Conservation (phyloP, 202 grass and related monocot species). For the Cymbopogon flexuosus region DNA sequence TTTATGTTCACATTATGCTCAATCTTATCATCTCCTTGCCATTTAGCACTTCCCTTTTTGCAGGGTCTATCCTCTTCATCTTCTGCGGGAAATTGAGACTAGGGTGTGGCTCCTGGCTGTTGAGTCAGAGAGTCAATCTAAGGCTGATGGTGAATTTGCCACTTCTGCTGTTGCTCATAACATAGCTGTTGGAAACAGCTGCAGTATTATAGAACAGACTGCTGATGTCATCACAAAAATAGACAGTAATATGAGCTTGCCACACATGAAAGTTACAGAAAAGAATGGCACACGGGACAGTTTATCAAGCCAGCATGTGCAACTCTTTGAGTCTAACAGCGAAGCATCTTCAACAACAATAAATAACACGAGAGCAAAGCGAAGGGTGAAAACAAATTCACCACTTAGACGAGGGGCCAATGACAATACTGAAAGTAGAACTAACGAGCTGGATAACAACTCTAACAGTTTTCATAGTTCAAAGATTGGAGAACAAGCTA, state of each 20-base stretch:
- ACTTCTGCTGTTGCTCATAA: conserved; percentile 53
- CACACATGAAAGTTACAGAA: conserved; percentile 49
- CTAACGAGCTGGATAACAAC: conserved; percentile 55
- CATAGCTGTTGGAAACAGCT: conserved; percentile 50
- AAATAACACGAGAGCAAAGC: conserved; percentile 60
- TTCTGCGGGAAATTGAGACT: conserved; percentile 94
- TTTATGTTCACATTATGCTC: neutral
- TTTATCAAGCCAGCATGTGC: conserved; percentile 35
- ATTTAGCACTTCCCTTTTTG: conserved; percentile 24
- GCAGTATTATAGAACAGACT: conserved; percentile 91
- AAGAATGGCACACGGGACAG: conserved; percentile 53
- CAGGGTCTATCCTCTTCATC: conserved; percentile 93
- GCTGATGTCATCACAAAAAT: conserved; percentile 84
- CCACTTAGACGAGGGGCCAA: conserved; percentile 46
- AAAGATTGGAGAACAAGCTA: conserved; percentile 50
- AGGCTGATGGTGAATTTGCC: conserved; percentile 55
- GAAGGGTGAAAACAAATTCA: conserved; percentile 60
- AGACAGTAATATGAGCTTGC: conserved; percentile 77
- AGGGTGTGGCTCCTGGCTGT: conserved; percentile 97
- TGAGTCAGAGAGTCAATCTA: conserved; percentile 77
- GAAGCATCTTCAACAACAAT: conserved; percentile 33
- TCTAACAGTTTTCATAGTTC: conserved; percentile 36
- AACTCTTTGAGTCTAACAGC: conserved; percentile 46
- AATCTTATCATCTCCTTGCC: conserved; percentile 14
- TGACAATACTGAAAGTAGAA: conserved; percentile 54